Base-by-base conservation (phyloP, 495 filamentous ascomycete species). In the Penicillium diatomitis region DNA sequence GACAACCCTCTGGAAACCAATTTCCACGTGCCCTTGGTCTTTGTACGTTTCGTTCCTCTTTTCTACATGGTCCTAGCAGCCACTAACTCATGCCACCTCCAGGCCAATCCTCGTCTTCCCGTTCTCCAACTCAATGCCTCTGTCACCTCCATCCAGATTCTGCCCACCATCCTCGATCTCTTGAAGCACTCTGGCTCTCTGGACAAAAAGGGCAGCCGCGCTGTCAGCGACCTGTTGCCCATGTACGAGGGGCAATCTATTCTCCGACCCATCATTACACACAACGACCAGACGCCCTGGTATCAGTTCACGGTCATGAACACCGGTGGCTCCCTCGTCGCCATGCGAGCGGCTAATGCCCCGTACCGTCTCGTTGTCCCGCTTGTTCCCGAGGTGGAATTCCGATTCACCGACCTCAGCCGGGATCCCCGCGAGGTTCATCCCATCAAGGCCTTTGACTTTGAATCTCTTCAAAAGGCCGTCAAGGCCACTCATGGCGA, bases 141-240 rank as follows among this genome's bases (percentile, higher is more conserved):
- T 4, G 69, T 73, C 4, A 70, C 67, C n/a, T 69, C 66, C 0
- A 53, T 65, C 30, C 66, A 75, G 34, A 75, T 78, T 33, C 46
- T 78, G 4, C 74, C 74, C 2, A 78, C 69, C 3, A 70, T 78
- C 43, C 62, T 78, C 10, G 74, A 78, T 48, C 59, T 78, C 9
- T 58, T 78, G 20, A 61, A 71, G 29, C 62, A 67, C 44, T 75
- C 74, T 20, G 58, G 55, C 34, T 75, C 72, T 9, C 60, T 75
- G 31, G 61, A 65, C 51, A 43, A 57, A 8, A 3, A 46, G 5
- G 62, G 65, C 48, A 57, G 50, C 3, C 46, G 58, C 11, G 65
- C 65, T 29, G 64, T 69, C 28, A 53, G 53, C 6, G 61, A 68
- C 29, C 50, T 75, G 2, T 60, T 71, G 10, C 65, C 69, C 10